phyloP scores from a whole-genome alignment of 331 rosid species.

The Dryas integrifolia region DNA sequence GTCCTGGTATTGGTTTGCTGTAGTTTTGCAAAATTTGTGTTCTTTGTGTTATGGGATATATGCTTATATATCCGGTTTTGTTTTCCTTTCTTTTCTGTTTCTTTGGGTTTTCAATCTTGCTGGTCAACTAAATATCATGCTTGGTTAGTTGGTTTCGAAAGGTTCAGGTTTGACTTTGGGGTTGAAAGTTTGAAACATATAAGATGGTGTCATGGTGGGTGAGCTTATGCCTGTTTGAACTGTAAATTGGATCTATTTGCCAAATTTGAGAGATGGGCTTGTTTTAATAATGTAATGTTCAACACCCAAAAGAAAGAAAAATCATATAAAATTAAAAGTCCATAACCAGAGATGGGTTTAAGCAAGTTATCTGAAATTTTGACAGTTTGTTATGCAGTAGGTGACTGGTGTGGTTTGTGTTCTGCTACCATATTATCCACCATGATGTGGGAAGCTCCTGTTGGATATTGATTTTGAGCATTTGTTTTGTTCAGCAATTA shows the following conservation, averaged over 20 bases:
- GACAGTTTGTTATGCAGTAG: conserved; percentile 12
- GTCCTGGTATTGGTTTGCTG: conserved; percentile 8
- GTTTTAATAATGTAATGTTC: not conserved
- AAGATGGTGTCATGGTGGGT: conserved; percentile 3
- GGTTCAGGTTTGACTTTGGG: conserved; percentile 20
- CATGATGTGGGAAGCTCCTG: conserved; percentile 1
- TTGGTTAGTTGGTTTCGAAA: not conserved
- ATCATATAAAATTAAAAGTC: not conserved
- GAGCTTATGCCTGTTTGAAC: not conserved
- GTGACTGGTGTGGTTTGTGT: conserved; percentile 11
- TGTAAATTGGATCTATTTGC: not conserved
- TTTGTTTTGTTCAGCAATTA: not conserved
- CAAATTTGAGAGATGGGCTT: conserved; percentile 4
- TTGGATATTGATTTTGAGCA: conserved; percentile 5
- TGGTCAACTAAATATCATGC: conserved; percentile 5
- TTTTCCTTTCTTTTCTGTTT: not conserved
- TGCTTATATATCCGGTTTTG: not conserved
- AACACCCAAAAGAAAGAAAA: not conserved
- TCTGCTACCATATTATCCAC: not conserved
- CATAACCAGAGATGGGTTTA: conserved; percentile 6
- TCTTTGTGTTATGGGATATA: conserved; percentile 14
- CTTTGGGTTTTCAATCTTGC: not conserved
- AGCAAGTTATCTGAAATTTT: conserved; percentile 3
- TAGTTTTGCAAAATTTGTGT: conserved; percentile 5
- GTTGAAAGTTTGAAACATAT: conserved; percentile 7